phyloP scores from a whole-genome alignment of 768 basidiomycete genomes.

The Sporobolomyces phaffii region DNA sequence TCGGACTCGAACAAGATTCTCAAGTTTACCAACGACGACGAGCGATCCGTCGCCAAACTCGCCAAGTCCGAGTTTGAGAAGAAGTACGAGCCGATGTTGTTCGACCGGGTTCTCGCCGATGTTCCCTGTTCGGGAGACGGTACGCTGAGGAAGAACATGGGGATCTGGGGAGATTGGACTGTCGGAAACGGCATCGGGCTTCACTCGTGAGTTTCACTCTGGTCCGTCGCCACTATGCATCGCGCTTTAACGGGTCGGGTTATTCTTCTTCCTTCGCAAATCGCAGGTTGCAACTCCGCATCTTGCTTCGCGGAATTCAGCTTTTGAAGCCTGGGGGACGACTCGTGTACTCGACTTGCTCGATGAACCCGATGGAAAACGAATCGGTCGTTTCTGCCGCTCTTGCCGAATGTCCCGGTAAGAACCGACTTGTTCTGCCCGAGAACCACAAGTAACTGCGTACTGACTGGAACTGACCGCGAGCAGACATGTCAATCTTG shows the following conservation, averaged over 20 bases:
- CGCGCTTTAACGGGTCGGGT: neutral
- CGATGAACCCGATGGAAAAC: constrained; percentile 92
- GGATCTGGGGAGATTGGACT: constrained; percentile 90
- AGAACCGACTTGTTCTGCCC: constrained; percentile 34
- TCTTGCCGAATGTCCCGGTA: constrained; percentile 64
- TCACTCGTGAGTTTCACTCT: constrained; percentile 57
- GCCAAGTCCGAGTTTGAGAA: constrained; percentile 39
- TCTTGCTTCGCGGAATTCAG: constrained; percentile 85
- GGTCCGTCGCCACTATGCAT: neutral
- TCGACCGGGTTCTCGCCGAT: constrained; percentile 90
- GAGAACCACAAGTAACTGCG: no score
- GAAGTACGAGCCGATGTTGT: constrained; percentile 58
- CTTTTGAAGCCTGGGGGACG: constrained; percentile 78
- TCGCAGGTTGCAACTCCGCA: constrained; percentile 77
- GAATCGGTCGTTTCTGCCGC: constrained; percentile 90
- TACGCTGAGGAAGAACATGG: constrained; percentile 86
- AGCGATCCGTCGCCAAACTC: neutral
- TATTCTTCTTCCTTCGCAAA: no score
- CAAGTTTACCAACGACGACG: constrained; percentile 24
- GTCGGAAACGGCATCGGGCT: constrained; percentile 83
- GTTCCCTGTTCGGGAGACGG: constrained; percentile 98
- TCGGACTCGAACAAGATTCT: neutral
- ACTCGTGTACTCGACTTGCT: constrained; percentile 96
- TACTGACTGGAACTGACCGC: neutral
- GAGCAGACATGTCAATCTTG: constrained; percentile 59